These are phyloP conservation scores for Coemansia sp. DNA, from an alignment of 192 early-diverging fungal genomes.

Conservation along the genomic window DNA sequence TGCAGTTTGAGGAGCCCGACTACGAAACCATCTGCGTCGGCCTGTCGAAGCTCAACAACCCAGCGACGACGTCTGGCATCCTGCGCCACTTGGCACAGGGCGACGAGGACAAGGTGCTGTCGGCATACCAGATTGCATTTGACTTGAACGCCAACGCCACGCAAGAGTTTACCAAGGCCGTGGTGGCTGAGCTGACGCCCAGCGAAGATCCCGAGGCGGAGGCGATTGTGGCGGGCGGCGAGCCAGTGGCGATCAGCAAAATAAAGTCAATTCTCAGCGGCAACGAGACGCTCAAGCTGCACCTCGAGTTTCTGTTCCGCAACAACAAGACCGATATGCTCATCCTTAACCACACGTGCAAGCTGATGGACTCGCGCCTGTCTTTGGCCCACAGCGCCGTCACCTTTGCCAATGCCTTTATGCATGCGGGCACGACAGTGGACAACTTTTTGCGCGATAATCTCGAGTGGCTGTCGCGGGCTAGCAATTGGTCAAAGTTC, in stretches of 20 bases:
- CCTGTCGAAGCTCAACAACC: constrained; percentile 88
- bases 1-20: constrained; percentile 72
- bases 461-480: constrained; percentile 95
- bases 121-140: constrained; percentile 97
- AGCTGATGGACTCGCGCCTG: constrained; percentile 83
- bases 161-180: constrained; percentile 91
- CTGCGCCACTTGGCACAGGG: constrained; percentile 68
- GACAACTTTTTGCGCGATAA: constrained; percentile 98
- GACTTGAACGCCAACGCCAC: constrained; percentile 96
- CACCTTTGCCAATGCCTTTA: constrained; percentile 96
- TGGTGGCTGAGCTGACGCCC: constrained; percentile 59
- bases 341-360: constrained; percentile 92
- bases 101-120: constrained; percentile 66
- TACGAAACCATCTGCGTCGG: constrained; percentile 92
- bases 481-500: constrained; percentile 99
- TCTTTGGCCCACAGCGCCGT: constrained; percentile 95
- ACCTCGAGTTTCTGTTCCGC: constrained; percentile 93
- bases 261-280: constrained; percentile 86
- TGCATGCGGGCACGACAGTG: constrained; percentile 97
- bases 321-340: constrained; percentile 97
- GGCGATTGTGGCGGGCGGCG: not conserved
- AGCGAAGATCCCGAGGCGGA: constrained; percentile 15
- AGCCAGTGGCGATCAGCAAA: constrained; percentile 54
- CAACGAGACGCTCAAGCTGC: constrained; percentile 85
- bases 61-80: constrained; percentile 70